Base-by-base conservation (phyloP, 352 stramenopile genomes). In the Phytophthora pistaciae region DNA sequence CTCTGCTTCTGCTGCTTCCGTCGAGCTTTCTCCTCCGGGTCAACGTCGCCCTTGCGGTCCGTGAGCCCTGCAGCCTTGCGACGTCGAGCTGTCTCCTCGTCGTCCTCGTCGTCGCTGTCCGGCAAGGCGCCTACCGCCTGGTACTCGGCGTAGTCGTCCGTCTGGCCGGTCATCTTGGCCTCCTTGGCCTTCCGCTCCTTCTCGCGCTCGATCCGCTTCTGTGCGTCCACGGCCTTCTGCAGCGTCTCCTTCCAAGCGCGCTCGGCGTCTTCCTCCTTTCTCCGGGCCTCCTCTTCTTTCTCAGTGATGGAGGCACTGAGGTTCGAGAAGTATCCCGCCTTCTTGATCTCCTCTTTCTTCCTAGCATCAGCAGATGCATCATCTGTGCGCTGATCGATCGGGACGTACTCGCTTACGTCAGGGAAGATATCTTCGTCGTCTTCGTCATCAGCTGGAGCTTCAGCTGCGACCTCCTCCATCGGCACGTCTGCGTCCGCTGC, bases 361-460 rank as follows among this genome's bases (percentile, higher is more conserved):
- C 40, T 36, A 14, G 20, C 33, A 1, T 64, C 60, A n/a, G 53
- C 7, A 1, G 62, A 57, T 7, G 69, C 25, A 20, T 75, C 68
- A 20, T 80, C 72, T 7, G 46, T 44, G 8, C 85, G 83, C 38
- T 82, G 71, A n/a, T 91, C 79, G 1, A 91, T 78, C 1, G 88
- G 88, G 4, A 95, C 74, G 58, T 93, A 93, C 20, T 92, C 84
- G 2, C 84, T 84, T 13, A 83, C 84, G 23, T 93, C 82, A 1
- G 83, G 79, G 50, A 95, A 95, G 11, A 95, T 95, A 67, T 93
- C 85, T 64, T 92, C 27, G 27, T 29, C 84, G 6, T 90, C 76
- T 3, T 83, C 76, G 1, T 88, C 72, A 0, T 72, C 75, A 33
- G 46, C 40, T 50, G 36, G 67, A 56, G 40, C 56, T 31, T 52